Conservation (phyloP, 2,329 filamentous ascomycete species). For the Cladosporium velox region DNA sequence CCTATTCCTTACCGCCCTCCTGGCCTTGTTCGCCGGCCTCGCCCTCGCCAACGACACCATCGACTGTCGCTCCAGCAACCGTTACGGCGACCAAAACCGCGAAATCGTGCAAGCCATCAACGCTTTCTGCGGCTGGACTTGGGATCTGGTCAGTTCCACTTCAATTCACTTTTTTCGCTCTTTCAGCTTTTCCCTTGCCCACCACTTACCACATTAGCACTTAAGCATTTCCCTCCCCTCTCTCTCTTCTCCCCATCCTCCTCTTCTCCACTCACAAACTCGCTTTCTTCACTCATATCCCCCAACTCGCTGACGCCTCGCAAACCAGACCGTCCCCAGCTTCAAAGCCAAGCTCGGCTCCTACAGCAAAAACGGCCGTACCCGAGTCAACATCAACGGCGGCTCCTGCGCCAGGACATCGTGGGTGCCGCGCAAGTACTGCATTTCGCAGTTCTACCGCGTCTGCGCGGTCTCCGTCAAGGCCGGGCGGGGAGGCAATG, state of each 20-base stretch:
- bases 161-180: too few species aligned
- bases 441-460: not conserved
- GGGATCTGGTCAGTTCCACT: not conserved
- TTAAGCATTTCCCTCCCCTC: too few species aligned
- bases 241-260: fast-evolving
- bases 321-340: not conserved
- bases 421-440: not conserved
- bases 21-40: not conserved
- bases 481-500: not conserved
- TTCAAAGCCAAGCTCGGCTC: not conserved
- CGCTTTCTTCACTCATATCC: too few species aligned
- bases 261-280: not conserved
- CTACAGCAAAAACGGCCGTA: not conserved
- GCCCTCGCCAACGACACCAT: not conserved
- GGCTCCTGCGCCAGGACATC: not conserved
- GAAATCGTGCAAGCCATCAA: not conserved
- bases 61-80: not conserved
- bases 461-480: not conserved
- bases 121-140: not conserved
- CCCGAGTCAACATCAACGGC: not conserved
- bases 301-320: not conserved
- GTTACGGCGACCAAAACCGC: not conserved
- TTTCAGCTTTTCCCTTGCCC: too few species aligned
- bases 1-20: not conserved
- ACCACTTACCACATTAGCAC: too few species aligned